These are phyloP conservation scores for Kwoniella shandongensis DNA, from an alignment of 768 basidiomycete genomes.

Conservation along the genomic window DNA sequence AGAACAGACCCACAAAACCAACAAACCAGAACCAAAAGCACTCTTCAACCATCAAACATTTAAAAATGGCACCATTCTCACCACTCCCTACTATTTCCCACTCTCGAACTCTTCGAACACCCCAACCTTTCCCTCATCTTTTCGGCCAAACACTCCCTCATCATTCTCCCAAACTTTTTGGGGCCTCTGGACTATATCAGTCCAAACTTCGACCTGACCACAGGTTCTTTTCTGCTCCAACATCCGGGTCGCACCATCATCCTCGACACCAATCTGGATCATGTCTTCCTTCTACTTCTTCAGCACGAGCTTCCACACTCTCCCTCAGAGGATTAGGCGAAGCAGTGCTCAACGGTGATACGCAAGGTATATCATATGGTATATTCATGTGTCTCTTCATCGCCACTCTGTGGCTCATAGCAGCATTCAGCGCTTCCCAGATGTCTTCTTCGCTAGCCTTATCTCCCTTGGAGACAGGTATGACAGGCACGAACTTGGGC, in stretches of 20 bases:
- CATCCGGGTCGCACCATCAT: neutral
- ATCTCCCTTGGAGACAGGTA: no score
- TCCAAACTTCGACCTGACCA: neutral
- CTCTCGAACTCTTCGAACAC: neutral
- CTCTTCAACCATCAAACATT: neutral
- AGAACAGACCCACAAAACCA: no score
- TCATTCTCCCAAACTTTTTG: no score
- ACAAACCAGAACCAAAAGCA: neutral
- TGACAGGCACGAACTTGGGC: no score
- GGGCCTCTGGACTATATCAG: no score
- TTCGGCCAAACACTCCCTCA: constrained; percentile 15
- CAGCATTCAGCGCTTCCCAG: constrained; percentile 11
- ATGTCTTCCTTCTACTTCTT: no score
- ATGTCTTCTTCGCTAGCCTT: neutral
- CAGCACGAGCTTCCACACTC: no score
- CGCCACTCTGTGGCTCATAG: constrained; percentile 10
- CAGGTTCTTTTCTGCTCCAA: neutral
- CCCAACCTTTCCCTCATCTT: constrained; percentile 4
- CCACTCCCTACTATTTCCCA: constrained; percentile 11
- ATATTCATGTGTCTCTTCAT: constrained; percentile 19
- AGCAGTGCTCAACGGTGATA: no score
- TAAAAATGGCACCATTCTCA: constrained; percentile 21
- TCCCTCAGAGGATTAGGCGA: no score
- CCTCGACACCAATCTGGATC: neutral
- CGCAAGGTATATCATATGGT: constrained; percentile 3